Conservation (phyloP, 495 filamentous ascomycete genomes). For the Tuber umbilicatum region DNA sequence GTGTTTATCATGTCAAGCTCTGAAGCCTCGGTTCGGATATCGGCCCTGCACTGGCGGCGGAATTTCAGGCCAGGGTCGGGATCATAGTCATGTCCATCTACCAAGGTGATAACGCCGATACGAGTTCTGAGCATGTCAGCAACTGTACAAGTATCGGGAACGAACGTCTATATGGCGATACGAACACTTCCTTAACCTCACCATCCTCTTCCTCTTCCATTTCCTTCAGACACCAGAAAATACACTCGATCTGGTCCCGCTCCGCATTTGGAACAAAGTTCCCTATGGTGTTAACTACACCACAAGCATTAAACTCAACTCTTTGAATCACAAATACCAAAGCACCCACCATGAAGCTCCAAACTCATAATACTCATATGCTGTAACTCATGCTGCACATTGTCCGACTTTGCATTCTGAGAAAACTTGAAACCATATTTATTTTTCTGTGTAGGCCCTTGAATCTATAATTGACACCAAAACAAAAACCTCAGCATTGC, state of each 20-base stretch:
- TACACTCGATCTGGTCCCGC: slow-evolving; percentile 77
- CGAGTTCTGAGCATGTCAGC: slow-evolving; percentile 44
- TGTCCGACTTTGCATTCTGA: slow-evolving; percentile 66
- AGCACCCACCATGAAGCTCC: slow-evolving; percentile 60
- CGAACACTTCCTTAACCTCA: slow-evolving; percentile 47
- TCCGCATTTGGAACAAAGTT: slow-evolving; percentile 77
- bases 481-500: slow-evolving; percentile 13
- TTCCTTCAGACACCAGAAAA: slow-evolving; percentile 85
- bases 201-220: slow-evolving; percentile 55
- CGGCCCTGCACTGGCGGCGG: slow-evolving; percentile 51
- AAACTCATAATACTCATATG: slow-evolving; percentile 97
- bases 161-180: neutral
- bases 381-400: slow-evolving; percentile 75
- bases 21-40: slow-evolving; percentile 64
- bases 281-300: slow-evolving; percentile 68
- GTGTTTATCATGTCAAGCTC: slow-evolving; percentile 78
- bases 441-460: slow-evolving; percentile 80
- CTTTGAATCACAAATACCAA: neutral
- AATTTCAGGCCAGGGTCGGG: slow-evolving; percentile 42
- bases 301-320: slow-evolving; percentile 5
- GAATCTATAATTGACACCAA: slow-evolving; percentile 55
- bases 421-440: slow-evolving; percentile 81
- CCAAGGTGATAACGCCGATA: slow-evolving; percentile 58
- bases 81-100: slow-evolving; percentile 54
- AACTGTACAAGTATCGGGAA: neutral